These are phyloP conservation scores for Schizochytrium sp. DNA, from an alignment of 108 stramenopile genomes.

Conservation along the genomic window DNA sequence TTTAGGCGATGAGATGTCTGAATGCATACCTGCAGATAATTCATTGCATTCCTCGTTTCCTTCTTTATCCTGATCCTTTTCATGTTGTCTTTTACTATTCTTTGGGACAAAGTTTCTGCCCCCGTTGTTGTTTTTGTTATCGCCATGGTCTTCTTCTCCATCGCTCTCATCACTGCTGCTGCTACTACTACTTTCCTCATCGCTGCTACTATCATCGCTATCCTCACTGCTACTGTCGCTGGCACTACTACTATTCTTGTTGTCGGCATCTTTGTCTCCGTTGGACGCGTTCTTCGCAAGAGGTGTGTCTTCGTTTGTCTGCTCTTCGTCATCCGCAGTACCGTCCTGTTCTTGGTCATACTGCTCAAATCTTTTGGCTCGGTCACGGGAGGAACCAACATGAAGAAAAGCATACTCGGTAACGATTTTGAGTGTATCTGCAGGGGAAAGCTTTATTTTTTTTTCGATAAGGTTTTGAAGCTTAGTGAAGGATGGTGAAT, in stretches of 20 bases:
- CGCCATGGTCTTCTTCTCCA: background rate
- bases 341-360: slow-evolving; percentile 2
- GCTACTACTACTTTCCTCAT: background rate
- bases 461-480: slow-evolving; percentile 1
- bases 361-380: slow-evolving; percentile 25
- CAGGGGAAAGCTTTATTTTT: background rate
- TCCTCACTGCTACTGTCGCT: background rate
- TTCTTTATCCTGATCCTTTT: background rate
- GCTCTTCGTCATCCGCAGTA: background rate
- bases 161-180: background rate
- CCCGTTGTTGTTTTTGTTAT: background rate
- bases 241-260: background rate
- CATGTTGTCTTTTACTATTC: background rate
- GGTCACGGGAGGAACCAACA: slow-evolving; percentile 26
- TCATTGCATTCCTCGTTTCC: background rate
- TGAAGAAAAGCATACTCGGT: background rate
- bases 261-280: background rate
- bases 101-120: background rate
- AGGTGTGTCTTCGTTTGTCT: background rate
- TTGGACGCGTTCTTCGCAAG: background rate
- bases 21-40: background rate
- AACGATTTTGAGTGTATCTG: background rate
- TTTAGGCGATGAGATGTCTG: background rate
- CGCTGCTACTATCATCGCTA: background rate
- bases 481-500: slow-evolving; percentile 38